Base-by-base conservation (phyloP, 1,139 yeast genomes). In the Arxiozyma slooffiae region DNA sequence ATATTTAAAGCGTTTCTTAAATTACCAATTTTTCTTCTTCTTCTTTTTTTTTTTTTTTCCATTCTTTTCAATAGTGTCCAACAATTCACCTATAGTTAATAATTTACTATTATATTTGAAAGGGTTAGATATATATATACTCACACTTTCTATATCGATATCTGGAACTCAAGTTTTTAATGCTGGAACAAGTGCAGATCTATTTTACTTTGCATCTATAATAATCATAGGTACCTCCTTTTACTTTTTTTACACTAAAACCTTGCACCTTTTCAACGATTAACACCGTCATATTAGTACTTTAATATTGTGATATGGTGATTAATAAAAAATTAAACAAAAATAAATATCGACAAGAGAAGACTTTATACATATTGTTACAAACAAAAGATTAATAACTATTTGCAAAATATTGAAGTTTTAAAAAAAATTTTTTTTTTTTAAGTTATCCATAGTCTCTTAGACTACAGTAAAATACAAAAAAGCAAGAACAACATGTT, bases 91-190 rank as follows among this genome's bases (percentile, higher is more conserved):
- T 48, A 65, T 52, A 21, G 63, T 52, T 3, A 60, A 53, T 2
- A 63, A 44, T 40, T 60, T 40, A 11, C 58, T 64, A 50, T 70
- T 71, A 34, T 69, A 73, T 42, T 62, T 61, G 1, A 80, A 67
- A n/a, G n/a, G n/a, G n/a, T n/a, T n/a, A n/a, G n/a, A n/a, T 48
- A 71, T 69, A 46, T 77, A 72, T 43, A 71, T 60, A 7, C 71
- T 62, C 48, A 80, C 64, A 51, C 80, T 59, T 51, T 77, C 75
- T 52, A 71, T 70, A 2, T 85, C 85, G 38, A 79, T 70, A 34
- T 68, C 68, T 0, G 85, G 85, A 0, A 81, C 76, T 51, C 80
- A 78, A 0, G 86, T 81, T 57, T 85, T 69, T 47, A 84, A 79
- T 0, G 85, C 85, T 17, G 79, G 76, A 36, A 78, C 70, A 2